Conservation (phyloP, 768 basidiomycete genomes). For the Leccinum arenicola region DNA sequence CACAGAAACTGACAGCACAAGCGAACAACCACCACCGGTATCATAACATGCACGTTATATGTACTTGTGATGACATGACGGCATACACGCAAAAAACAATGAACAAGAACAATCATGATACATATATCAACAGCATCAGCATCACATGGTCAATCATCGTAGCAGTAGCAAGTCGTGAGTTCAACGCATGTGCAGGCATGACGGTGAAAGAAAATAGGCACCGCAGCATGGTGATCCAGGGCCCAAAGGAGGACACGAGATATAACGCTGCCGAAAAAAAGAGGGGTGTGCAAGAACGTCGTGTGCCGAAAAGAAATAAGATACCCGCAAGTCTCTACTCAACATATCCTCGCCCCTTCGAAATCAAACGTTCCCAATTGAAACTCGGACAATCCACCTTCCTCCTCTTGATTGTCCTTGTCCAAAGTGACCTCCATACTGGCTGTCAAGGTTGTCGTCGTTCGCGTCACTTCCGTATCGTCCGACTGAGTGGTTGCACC, state of each 20-base stretch:
- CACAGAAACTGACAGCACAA: no score
- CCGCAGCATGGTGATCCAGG: constrained; percentile 9
- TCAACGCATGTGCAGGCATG: background rate
- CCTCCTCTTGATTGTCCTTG: constrained; percentile 14
- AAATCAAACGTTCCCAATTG: constrained; percentile 23
- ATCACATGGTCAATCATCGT: constrained; percentile 7
- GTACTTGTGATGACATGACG: no score
- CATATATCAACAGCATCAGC: background rate
- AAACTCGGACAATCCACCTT: constrained; percentile 6
- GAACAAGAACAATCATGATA: no score
- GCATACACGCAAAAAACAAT: no score
- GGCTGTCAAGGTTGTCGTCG: constrained; percentile 19
- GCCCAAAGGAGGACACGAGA: background rate
- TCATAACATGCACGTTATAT: no score
- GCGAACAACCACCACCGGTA: no score
- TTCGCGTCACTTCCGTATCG: constrained; percentile 28
- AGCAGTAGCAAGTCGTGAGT: background rate
- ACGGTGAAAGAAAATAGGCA: background rate
- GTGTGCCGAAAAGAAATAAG: background rate
- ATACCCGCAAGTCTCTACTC: background rate
- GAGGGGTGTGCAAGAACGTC: background rate
- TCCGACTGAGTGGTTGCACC: constrained; percentile 31
- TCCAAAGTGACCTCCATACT: constrained; percentile 14
- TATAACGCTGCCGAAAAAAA: constrained; percentile 11
- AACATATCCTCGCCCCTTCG: constrained; percentile 14